phyloP scores from a whole-genome alignment of 345 rosid genomes.

The Adansonia digitata region DNA sequence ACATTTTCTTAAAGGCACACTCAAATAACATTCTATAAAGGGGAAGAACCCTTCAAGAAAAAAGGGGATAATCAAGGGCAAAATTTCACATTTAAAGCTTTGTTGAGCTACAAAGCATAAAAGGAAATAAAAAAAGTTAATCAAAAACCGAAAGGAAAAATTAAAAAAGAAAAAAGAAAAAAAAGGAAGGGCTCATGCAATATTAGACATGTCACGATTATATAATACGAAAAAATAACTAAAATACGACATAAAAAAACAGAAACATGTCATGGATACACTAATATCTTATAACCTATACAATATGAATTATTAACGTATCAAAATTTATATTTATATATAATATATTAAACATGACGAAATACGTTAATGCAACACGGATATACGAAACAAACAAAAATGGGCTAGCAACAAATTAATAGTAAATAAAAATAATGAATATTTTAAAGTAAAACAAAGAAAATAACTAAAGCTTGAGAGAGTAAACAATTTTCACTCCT shows the following conservation, averaged over 20 bases:
- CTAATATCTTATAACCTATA: too few species aligned
- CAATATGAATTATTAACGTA: too few species aligned
- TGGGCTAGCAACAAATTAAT: neutral
- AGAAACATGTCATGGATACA: neutral
- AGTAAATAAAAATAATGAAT: neutral
- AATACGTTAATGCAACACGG: too few species aligned
- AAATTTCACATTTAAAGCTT: neutral
- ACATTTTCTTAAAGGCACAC: neutral
- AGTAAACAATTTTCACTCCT: neutral
- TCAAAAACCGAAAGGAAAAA: neutral
- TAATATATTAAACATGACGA: too few species aligned
- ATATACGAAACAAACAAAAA: too few species aligned
- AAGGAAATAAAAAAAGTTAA: neutral
- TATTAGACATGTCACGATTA: too few species aligned
- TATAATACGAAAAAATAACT: too few species aligned
- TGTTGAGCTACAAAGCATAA: neutral
- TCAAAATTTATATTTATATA: too few species aligned
- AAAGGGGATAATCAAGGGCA: neutral
- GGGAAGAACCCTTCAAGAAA: neutral
- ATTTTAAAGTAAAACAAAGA: neutral
- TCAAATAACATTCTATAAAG: neutral
- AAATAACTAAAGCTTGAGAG: neutral
- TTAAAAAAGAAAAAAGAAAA: neutral
- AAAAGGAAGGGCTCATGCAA: too few species aligned
- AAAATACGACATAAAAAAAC: too few species aligned